Base-by-base conservation (phyloP, 768 basidiomycete genomes). In the Lentinula raphanica region DNA sequence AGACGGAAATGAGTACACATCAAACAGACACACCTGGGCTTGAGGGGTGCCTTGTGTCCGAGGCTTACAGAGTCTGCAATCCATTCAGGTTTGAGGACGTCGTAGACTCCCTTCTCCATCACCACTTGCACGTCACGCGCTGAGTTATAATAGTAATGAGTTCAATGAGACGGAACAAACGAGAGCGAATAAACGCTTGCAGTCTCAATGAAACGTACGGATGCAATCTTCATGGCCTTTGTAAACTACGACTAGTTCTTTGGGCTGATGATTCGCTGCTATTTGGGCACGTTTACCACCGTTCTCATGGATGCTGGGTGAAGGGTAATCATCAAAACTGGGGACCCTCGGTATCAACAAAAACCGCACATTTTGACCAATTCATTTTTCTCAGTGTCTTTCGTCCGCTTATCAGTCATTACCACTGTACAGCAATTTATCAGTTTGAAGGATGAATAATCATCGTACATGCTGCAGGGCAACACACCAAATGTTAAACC, bases 31-130 rank as follows among this genome's bases (percentile, higher is more conserved):
- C 64, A 94, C 93, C 83, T 87, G 71, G 87, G 86, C 38, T 69
- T 77, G 59, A 94, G 72, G 1, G 91, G 86, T 27, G 83, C 70
- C 19, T 76, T 74, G 58, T 80, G 73, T 11, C 78, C 80, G 28
- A 74, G 72, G 5, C 78, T 75, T n/a, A 95, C 77, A 23, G 87
- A 94, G 65, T 94, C 90, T 36, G 77, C 66, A 55, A 98, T 75
- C 94, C 94, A 98, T 28, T 80, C 72, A 0, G 95, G 92, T 56
- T 80, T 85, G 59, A 96, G 73, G 50, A 96, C 84, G 61, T 92
- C 87, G 56, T 85, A 74, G 0, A 76, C 74, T 3, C 79, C 86
- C 64, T 90, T 91, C 58, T 87, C 78, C 51, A 92, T 86, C 56
- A 90, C 71, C 55, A 84, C 69, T 68, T 82, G 86, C 63, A 92